Evolutionary conservation across 2,329 filamentous ascomycete genomes (phyloP), one percentile per base, ranked within the genome.

Genomic region (Penicillium corylophilum): DNA sequence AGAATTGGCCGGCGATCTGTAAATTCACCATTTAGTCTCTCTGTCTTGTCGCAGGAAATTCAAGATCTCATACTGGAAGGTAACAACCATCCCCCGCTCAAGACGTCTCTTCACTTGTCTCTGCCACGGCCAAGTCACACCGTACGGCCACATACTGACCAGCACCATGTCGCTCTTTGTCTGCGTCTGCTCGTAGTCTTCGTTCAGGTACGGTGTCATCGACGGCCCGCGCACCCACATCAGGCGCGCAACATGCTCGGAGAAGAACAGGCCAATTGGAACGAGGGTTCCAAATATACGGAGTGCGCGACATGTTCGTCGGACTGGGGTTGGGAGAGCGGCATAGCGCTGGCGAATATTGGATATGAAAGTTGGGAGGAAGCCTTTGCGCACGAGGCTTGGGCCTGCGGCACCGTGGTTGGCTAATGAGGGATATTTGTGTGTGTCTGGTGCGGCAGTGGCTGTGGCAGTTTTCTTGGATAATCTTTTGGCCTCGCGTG

Each of bases 121-220:
- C 38, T 66, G 57, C 61, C 66, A 70, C 1, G 66, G 78, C 54
- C 80, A 79, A 69, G 80, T 79, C 65, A 85, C 87, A n/a, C 57
- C 65, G 55, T 59, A 68, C 38, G 65, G 64, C 67, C 66, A 72
- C 66, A 70, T 69, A 38, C 69, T 73, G 22, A 77, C 70, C n/a
- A 76, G 56, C 12, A 78, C 71, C 50, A 72, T 65, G 39, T 78
- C 75, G 36, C 64, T 65, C 28, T 66, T 63, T 12, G 70, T 68
- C 23, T 73, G 67, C 43, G 64, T 67, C 44, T 68, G 56, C 75
- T 74, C 52, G 77, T 83, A 85, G 46, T 85, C 81, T 52, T 83
- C 77, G 64, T 92, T 92, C 48, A 93, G 75, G 55, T 85, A 87
- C 1, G 89, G 89, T 49, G 87, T 87, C 89, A 94, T 94, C 18